A percentile compares a stretch with the other conserved stretches of the same genome.
phyloP scores from a whole-genome alignment of 2,329 filamentous ascomycete genomes.

The Clonostachys rosea region DNA sequence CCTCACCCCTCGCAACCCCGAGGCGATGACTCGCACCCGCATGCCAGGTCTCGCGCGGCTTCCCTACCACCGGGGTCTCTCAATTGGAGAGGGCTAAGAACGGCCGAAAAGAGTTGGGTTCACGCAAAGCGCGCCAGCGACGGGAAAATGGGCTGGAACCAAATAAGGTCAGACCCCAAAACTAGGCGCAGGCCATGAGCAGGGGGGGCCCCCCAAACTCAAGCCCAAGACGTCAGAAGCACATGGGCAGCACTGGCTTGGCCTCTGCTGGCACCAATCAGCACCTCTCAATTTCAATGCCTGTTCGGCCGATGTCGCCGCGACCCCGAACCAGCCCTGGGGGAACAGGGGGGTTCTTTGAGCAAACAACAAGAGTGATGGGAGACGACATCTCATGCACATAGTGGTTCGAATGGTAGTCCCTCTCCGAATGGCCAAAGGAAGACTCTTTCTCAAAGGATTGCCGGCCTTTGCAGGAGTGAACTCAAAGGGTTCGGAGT shows the following conservation, averaged over 20 bases:
- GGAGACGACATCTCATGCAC: too few relatives aligned
- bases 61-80: background rate
- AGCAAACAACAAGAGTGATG: too few relatives aligned
- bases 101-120: background rate
- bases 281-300: conserved; percentile 17
- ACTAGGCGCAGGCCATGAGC: background rate
- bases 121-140: background rate
- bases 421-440: too few relatives aligned
- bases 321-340: too few relatives aligned
- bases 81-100: background rate
- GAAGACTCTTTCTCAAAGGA: too few relatives aligned
- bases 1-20: too few relatives aligned
- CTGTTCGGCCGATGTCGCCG: conserved; percentile 22
- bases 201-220: background rate
- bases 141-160: too few relatives aligned
- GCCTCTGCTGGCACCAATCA: conserved; percentile 22
- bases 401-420: too few relatives aligned
- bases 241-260: conserved; percentile 2
- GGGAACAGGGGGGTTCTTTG: too few relatives aligned
- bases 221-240: background rate
- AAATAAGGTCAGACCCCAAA: too few relatives aligned
- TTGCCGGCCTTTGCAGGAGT: too few relatives aligned
- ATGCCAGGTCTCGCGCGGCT: background rate
- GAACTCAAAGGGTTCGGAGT: too few relatives aligned
- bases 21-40: background rate